phyloP scores from a whole-genome alignment of 805 yeast species.

The Saccharomycopsis oosterbeekiorum region DNA sequence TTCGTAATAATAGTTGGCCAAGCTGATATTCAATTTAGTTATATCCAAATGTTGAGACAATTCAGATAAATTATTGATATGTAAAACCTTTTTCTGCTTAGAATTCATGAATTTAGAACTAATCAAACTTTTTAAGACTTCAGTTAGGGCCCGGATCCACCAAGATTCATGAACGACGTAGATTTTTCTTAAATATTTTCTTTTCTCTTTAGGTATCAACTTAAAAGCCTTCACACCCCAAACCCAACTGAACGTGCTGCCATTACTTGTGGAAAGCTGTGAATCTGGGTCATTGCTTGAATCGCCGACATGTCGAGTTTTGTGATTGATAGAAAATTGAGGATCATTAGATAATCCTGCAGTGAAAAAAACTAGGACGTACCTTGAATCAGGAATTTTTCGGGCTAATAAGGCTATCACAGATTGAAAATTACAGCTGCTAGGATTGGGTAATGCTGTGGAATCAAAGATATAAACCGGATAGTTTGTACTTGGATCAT shows the following conservation, averaged over 20 bases:
- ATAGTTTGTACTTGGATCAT: conserved; percentile 55
- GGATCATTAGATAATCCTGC: conserved; percentile 54
- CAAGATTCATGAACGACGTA: conserved; percentile 87
- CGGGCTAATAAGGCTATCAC: conserved; percentile 48
- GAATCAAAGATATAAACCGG: conserved; percentile 82
- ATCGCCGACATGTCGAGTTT: not conserved
- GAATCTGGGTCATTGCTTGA: not conserved
- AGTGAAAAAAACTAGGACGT: conserved; percentile 66
- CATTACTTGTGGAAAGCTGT: not conserved
- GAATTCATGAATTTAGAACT: conserved; percentile 34
- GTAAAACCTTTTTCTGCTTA: conserved; percentile 30
- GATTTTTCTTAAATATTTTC: conserved; percentile 47
- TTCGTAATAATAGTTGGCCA: conserved; percentile 65
- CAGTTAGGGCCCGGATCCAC: conserved; percentile 72
- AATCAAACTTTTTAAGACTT: conserved; percentile 55
- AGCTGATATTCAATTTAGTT: conserved; percentile 63
- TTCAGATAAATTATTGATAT: conserved; percentile 41
- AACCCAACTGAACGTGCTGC: conserved; percentile 36
- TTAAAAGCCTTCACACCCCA: conserved; percentile 57
- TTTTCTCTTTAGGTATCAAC: conserved; percentile 46
- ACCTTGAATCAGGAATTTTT: conserved; percentile 51
- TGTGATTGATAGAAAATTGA: conserved; percentile 16
- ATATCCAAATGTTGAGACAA: conserved; percentile 59
- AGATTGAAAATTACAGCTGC: conserved; percentile 32
- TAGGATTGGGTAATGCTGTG: conserved; percentile 60